A percentile compares a stretch with the other conserved stretches of the same genome.
Conservation (phyloP, 2,329 filamentous ascomycete genomes). For the Talaromyces sp. region DNA sequence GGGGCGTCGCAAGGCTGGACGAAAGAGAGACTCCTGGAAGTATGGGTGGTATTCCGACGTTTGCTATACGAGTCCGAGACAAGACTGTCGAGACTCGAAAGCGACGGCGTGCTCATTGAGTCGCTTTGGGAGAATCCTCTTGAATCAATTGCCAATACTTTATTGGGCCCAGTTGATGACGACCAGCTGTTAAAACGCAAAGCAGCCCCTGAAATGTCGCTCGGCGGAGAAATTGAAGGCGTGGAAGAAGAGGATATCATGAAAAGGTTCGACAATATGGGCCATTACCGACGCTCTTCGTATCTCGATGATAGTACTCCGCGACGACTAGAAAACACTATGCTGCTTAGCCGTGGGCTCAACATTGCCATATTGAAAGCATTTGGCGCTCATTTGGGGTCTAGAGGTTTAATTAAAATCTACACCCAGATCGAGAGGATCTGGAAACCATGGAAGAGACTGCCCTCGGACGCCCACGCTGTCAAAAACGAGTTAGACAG, state of each 20-base stretch:
- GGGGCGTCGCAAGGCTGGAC: constrained; percentile 68
- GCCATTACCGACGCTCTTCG: background rate
- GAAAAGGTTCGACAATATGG: constrained; percentile 11
- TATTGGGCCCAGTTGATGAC: background rate
- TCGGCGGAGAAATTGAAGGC: background rate
- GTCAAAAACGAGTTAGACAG: constrained; percentile 34
- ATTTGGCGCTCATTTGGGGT: constrained; percentile 34
- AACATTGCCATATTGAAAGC: constrained; percentile 36
- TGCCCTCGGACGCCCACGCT: constrained; percentile 30
- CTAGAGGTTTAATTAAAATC: constrained; percentile 31
- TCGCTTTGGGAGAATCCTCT: constrained; percentile 11
- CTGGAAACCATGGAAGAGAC: constrained; percentile 35
- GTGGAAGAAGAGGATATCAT: constrained; percentile 9
- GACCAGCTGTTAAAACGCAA: background rate
- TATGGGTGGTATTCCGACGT: constrained; percentile 61
- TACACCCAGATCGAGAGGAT: constrained; percentile 38
- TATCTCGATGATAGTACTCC: constrained; percentile 21
- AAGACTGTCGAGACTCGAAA: constrained; percentile 19
- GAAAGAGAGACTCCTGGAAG: constrained; percentile 59
- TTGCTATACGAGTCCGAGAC: constrained; percentile 33
- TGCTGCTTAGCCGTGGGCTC: constrained; percentile 39
- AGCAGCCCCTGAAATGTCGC: background rate
- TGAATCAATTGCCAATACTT: background rate
- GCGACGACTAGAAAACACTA: constrained; percentile 32
- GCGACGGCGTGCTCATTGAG: background rate